Evolutionary conservation across 75 land plant genomes (phyloP), one percentile per base, ranked within the genome.

Genomic region (Picea glauca): DNA sequence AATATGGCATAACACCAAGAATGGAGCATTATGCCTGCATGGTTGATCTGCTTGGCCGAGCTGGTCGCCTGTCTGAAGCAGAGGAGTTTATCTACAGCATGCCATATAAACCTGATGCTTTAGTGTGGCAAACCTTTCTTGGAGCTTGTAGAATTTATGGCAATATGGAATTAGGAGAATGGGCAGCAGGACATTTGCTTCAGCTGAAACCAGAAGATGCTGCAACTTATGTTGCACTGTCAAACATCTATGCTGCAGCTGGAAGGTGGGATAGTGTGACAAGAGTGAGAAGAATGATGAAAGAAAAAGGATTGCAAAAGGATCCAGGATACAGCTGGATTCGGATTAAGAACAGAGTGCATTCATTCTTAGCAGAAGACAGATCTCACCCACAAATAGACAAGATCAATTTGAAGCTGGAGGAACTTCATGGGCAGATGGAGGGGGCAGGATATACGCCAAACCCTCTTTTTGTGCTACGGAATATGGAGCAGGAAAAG

Each of bases 301-400:
- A 62, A 62, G 23, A 62, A 18, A 62, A 62, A 21, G 2, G 63
- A 62, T 62, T 62, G 63, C 20, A 62, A 62, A 62, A 62, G 23
- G 21, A 62, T 20, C 63, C 63, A 21, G 63, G 63, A 62, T 62
- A 21, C n/a, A 62, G 63, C 63, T 62, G 63, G 63, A 62, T 62
- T 18, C 21, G 23, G 20, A 21, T 62, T 62, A 62, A 62, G 63
- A 62, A 21, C 21, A 18, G 12, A 62, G 23, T 21, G 21, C 63
- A 62, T 62, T 4, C 7, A 21, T 62, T 62, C 23, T 21, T 62
- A 21, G 63, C 63, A 20, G 63, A 21, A 20, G 63, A 62, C 63
- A 62, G 23, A 62, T 62, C 63, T 20, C 63, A 62, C 63, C 63
- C 63, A 62, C n/a, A 62, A 21, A 20, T 21, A 5, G 21, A 62